Conservation (phyloP, 73 alveolate genomes). For the Symbiodinium pilosum region DNA sequence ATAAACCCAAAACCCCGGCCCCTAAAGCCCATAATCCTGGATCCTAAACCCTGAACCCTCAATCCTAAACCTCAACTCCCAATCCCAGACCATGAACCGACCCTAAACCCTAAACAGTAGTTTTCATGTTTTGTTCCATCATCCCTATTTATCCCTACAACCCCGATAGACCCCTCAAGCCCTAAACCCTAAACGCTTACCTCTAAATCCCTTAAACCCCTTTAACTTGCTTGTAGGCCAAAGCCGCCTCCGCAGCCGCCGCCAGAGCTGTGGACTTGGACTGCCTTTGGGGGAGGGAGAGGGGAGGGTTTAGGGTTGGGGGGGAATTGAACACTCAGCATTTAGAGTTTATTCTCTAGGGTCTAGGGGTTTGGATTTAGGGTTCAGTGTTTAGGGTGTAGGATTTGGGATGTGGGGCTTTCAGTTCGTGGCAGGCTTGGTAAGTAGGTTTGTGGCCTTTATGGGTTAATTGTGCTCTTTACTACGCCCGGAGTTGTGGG, state of each 20-base stretch:
- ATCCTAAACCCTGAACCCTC: background rate
- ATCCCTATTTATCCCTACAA: too few relatives aligned
- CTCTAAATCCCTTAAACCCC: background rate
- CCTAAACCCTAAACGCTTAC: background rate
- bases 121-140: too few relatives aligned
- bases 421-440: too few relatives aligned
- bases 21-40: background rate
- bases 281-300: background rate
- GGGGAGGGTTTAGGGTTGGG: background rate
- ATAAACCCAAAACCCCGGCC: too few relatives aligned
- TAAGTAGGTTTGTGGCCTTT: too few relatives aligned
- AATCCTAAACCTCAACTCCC: background rate
- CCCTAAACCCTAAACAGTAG: background rate
- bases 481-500: too few relatives aligned
- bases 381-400: background rate
- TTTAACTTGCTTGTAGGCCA: background rate
- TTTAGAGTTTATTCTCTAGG: background rate
- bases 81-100: background rate
- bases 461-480: too few relatives aligned
- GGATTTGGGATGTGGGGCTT: background rate
- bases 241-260: constrained; percentile 19
- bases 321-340: background rate
- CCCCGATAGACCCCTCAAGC: background rate
- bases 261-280: constrained; percentile 2
- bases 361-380: background rate